phyloP scores from a whole-genome alignment of 2,329 filamentous ascomycete species.

The Stylonectria norvegica region DNA sequence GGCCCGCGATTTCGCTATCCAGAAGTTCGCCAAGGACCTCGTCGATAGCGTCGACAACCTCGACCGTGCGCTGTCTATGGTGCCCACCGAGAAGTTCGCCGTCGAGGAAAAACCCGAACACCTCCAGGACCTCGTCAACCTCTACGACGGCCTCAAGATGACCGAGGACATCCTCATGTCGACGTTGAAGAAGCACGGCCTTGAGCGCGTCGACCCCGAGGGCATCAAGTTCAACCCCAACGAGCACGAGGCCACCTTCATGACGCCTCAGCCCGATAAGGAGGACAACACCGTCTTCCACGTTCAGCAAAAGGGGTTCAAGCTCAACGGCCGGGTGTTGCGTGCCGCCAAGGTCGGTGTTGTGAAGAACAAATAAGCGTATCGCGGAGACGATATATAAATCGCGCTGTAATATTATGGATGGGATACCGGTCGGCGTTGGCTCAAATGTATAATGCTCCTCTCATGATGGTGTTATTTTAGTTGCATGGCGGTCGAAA shows the following conservation, averaged over 20 bases:
- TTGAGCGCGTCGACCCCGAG: constrained; percentile 82
- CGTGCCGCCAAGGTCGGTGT: constrained; percentile 95
- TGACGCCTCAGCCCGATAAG: constrained; percentile 82
- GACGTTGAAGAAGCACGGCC: constrained; percentile 89
- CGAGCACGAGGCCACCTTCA: constrained; percentile 93
- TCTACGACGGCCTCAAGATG: constrained; percentile 92
- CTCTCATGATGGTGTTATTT: constrained; percentile 40
- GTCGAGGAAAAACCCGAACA: constrained; percentile 48
- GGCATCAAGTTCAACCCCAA: constrained; percentile 94
- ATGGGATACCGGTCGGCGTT: constrained; percentile 33
- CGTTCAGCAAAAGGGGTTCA: constrained; percentile 94
- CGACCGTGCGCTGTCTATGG: constrained; percentile 81
- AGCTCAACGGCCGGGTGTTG: constrained; percentile 83
- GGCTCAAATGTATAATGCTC: constrained; percentile 43
- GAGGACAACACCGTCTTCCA: constrained; percentile 88
- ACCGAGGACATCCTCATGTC: constrained; percentile 83
- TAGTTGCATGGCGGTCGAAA: constrained; percentile 25
- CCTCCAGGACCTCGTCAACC: constrained; percentile 69
- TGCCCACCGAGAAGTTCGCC: constrained; percentile 69
- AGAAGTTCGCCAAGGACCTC: constrained; percentile 91
- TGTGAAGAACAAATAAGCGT: constrained; percentile 68
- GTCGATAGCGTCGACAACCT: constrained; percentile 96
- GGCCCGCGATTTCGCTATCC: constrained; percentile 89
- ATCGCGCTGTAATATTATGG: constrained; percentile 35
- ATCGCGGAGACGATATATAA: background rate